phyloP scores from a whole-genome alignment of 2,329 filamentous ascomycete species.

The Penicillium verrucosum region DNA sequence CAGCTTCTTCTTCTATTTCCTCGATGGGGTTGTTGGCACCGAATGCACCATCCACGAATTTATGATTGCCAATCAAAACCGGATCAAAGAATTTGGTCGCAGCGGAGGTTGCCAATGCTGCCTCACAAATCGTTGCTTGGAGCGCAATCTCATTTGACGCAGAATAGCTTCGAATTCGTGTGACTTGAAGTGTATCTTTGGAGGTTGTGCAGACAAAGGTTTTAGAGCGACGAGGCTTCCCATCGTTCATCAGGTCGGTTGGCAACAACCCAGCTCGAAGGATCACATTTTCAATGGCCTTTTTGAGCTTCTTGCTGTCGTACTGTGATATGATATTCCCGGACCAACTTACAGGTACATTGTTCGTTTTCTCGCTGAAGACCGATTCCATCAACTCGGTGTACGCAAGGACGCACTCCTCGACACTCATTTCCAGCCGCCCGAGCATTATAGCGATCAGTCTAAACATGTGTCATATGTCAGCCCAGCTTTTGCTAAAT shows the following conservation, averaged over 20 bases:
- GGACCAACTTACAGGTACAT: constrained; percentile 8
- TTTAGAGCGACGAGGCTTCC: neutral
- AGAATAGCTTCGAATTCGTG: constrained; percentile 14
- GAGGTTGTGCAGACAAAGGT: constrained; percentile 17
- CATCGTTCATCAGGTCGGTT: constrained; percentile 12
- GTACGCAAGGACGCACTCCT: constrained; percentile 35
- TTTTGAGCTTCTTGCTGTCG: constrained; percentile 9
- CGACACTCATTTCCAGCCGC: constrained; percentile 33
- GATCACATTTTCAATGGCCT: constrained; percentile 15
- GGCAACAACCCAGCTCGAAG: neutral
- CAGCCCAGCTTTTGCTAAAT: neutral
- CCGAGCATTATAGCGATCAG: constrained; percentile 42
- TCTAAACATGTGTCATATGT: constrained; percentile 11
- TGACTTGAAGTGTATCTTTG: constrained; percentile 12
- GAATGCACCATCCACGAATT: constrained; percentile 36
- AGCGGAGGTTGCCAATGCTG: constrained; percentile 52
- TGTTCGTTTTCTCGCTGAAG: constrained; percentile 22
- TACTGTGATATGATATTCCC: constrained; percentile 12
- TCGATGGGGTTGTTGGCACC: constrained; percentile 37
- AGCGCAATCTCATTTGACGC: neutral
- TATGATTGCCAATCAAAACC: constrained; percentile 10
- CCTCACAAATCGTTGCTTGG: constrained; percentile 46
- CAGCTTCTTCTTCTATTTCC: constrained; percentile 30
- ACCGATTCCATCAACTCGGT: constrained; percentile 23
- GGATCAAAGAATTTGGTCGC: constrained; percentile 39